Base-by-base conservation (phyloP, 495 filamentous ascomycete species). In the Penicillium macrosclerotiorum region DNA sequence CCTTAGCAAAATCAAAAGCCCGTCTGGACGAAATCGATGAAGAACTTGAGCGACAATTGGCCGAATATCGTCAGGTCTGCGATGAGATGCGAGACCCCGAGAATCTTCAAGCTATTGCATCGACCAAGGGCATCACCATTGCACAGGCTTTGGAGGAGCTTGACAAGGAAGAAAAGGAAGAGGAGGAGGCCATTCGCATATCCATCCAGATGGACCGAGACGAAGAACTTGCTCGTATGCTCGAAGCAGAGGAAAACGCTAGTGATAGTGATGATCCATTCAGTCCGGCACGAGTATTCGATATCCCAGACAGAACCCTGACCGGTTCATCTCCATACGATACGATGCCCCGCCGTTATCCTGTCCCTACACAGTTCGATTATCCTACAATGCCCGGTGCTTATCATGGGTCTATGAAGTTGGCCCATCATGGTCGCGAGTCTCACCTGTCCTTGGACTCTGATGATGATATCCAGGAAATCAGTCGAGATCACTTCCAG, bases 181-280 rank as follows among this genome's bases (percentile, higher is more conserved):
- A 32, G 3, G 47, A 49, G 17, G 35, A 34, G 14, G 32, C 24
- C 1, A 49, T 62, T 23, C 22, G 33, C 8, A 25, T 26, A 14
- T 27, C 49, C 8, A 51, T 47, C 13, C 56, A 54, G 20, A 18
- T 54, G 12, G 50, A 53, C 14, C 57, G 45, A n/a, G 79, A 82
- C 47, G 75, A 54, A 31, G 74, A 75, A 48, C 59, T 70, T 45
- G 78, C 77, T 42, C 68, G 71, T 22, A 60, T 42, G 31, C 45
- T 81, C 6, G 61, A 69, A 42, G 52, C 50, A 31, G n/a, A 35
- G 39, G 13, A 49, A 43, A 18, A 22, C 51, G 19, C 8, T 34
- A 30, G 24, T 17, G 38, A 41, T 2, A 45, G 20, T 16, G 45
- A 48, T 11, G 39, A 42, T 17, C 31, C 12, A 8, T 14, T 18